Conservation (phyloP, 2,329 filamentous ascomycete genomes). For the Pestalotiopsis sp. region DNA sequence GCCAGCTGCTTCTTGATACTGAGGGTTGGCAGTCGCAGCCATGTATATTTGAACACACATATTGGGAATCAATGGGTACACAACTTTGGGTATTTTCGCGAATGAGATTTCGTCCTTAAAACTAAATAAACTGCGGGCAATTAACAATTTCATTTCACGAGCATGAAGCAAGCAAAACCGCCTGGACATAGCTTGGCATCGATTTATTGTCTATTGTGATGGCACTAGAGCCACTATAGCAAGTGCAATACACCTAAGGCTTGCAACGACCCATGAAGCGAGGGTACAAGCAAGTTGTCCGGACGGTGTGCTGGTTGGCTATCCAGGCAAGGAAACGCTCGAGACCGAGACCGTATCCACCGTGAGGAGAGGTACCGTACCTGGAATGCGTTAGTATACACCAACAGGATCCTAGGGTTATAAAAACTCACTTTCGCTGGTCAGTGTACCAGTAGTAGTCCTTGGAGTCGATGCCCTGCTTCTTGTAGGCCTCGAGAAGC, state of each 20-base stretch:
- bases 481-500: conserved; percentile 83
- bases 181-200: background rate
- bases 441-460: conserved; percentile 99
- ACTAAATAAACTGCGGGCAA: no score
- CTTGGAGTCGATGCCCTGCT: conserved; percentile 79
- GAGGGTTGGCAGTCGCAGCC: no score
- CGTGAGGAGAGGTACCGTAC: conserved; percentile 90
- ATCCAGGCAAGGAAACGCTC: conserved; percentile 75
- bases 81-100: no score
- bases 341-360: conserved; percentile 78
- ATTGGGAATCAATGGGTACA: no score
- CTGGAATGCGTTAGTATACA: conserved; percentile 39
- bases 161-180: background rate
- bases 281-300: conserved; percentile 72
- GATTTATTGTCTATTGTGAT: background rate
- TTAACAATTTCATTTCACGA: no score
- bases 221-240: background rate
- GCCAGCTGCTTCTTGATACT: no score
- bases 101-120: no score
- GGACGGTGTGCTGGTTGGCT: conserved; percentile 63
- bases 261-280: conserved; percentile 81
- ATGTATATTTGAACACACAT: no score
- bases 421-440: conserved; percentile 77
- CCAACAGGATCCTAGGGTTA: background rate
- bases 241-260: conserved; percentile 45